Base-by-base conservation (phyloP, 2,329 filamentous ascomycete species). In the Ascochyta lentis region DNA sequence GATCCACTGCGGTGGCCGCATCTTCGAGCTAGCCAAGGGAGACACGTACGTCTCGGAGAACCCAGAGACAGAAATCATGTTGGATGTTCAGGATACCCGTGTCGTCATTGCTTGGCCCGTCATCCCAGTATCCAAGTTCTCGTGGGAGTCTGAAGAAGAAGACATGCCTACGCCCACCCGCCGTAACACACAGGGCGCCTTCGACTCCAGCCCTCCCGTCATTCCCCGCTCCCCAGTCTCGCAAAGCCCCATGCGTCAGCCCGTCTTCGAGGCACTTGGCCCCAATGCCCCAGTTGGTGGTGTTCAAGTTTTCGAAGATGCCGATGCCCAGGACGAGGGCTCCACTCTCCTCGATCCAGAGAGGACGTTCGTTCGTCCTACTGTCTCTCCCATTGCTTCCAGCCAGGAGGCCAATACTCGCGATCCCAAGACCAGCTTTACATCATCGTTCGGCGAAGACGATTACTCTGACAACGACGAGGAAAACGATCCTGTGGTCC, bases 51-150 rank as follows among this genome's bases (percentile, higher is more conserved):
- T 88, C 42, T 96, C 92, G 54, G 91, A 96, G 77, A 93, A 92
- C 27, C 91, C 93, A 71, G 86, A 88, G 63, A 88, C 88, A 16
- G 92, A 96, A 69, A 92, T 99, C 74, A 96, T 99, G 87, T 80
- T 99, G 61, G 93, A 98, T 74, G 92, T 98, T 38, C 92, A 96
- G 69, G 93, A 96, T 72, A 89, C 92, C 49, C 90, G 95, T 60
- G 92, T 98, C 40, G 83, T 96, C 75, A 81, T 99, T 59, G 86
- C 89, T 71, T 98, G 95, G 94, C 95, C 95, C n/a, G 76, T 67
- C 69, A 71, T 68, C 68, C 94, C 95, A 15, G 76, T 67, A 69
- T 71, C 65, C 65, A 78, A 84, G 59, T 56, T 69, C 15, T 69
- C 71, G 7, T 75, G 70, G 79, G 75, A 80, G 71, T 75, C 83